Evolutionary conservation across 1,284 basidiomycete genomes (phyloP), one percentile per base, ranked within the genome.

Genomic region (Puccinia horiana): DNA sequence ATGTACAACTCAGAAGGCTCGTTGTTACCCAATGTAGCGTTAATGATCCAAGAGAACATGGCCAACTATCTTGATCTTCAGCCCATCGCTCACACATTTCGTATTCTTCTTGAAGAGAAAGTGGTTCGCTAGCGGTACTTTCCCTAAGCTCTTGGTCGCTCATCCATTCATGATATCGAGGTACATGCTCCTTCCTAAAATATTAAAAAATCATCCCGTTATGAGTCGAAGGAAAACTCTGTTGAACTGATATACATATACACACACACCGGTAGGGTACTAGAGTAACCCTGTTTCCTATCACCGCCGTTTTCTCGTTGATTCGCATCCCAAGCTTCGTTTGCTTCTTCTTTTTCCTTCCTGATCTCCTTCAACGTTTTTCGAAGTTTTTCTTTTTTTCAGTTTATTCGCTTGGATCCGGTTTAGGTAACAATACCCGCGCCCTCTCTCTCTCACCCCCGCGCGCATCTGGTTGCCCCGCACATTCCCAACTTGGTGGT

Each of bases 1-100:
- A 29, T 14, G n/a, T 35, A 61, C 40, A 23, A 14, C 5, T 23
- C 14, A 9, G 32, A 12, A 49, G 35, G 29, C 42, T 35, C 58
- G n/a, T n/a, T n/a, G n/a, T n/a, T n/a, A n/a, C n/a, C n/a, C n/a
- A n/a, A n/a, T n/a, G n/a, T 12, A 32, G 18, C 44, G 52, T 14
- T 37, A 44, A 65, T n/a, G n/a, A 65, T 14, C 29, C 29, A 4
- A 12, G 11, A 35, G 56, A 11, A 14, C 65, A 42, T 26, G 14
- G 87, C 91, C 83, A 81, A 92, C 92, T 98, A 87, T 98, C 95
- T 77, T 92, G 90, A 86, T 98, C 96, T 2, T 90, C 86, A 84
- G 92, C 92, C 96, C 96, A 98, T 86, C 92, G 93, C 69, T 88
- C 89, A 87, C 98, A 95, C 95, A 98, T 98, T 29, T 92, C 92